Evolutionary conservation across 306 rosid genomes (phyloP).

Genomic region (Cyclanthera cordifolia): DNA sequence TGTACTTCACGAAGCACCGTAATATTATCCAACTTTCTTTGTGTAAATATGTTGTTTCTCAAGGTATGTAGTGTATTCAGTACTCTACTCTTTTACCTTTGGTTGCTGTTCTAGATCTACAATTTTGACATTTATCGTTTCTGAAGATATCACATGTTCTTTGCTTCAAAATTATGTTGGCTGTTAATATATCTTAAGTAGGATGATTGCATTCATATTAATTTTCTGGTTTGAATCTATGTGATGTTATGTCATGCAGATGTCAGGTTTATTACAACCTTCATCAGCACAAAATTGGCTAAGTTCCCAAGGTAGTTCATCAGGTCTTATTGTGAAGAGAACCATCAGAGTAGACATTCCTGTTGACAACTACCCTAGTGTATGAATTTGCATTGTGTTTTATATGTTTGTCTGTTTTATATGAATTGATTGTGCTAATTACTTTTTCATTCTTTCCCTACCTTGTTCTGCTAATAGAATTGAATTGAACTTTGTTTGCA

Average conservation of each 20-base stretch:
- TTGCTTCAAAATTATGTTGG: background rate
- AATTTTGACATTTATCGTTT: background rate
- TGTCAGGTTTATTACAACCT: conserved; percentile 59
- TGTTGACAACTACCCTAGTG: conserved; percentile 66
- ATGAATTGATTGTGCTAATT: background rate
- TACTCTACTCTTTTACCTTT: background rate
- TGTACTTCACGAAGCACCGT: background rate
- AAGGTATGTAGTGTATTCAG: conserved; percentile 10
- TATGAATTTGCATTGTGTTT: conserved; percentile 20
- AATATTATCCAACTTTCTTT: background rate
- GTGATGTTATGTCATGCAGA: conserved; percentile 41
- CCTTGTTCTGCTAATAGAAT: conserved; percentile 19
- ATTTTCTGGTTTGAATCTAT: conserved; percentile 22
- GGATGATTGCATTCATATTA: background rate
- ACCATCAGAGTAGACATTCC: conserved; percentile 95
- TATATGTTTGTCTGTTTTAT: conserved; percentile 1
- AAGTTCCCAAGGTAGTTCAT: conserved; percentile 65
- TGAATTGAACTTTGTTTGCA: conserved; percentile 28
- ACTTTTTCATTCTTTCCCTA: background rate
- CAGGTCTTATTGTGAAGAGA: conserved; percentile 75
- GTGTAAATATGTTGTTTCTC: conserved; percentile 7
- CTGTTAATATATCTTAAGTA: background rate
- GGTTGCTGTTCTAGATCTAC: background rate
- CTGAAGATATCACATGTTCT: conserved; percentile 1
- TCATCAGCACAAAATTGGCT: conserved; percentile 69